Conservation (phyloP, 768 basidiomycete genomes). For the Sarcomyxa edulis region DNA sequence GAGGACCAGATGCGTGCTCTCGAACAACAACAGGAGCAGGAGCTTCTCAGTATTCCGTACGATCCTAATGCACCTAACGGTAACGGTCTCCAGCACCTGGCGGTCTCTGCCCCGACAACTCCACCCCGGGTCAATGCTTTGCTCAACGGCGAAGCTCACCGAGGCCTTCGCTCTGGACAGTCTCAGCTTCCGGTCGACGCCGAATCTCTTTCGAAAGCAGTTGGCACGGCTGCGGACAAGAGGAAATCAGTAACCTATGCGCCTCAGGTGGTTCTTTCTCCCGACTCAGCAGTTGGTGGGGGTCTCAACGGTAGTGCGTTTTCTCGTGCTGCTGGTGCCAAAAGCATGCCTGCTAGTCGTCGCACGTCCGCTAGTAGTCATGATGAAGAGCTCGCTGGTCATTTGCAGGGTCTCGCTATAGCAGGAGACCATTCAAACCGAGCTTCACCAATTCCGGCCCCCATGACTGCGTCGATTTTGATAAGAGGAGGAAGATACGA, state of each 20-base stretch:
- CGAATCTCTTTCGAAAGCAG: constrained; percentile 62
- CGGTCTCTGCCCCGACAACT: constrained; percentile 86
- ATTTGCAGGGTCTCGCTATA: constrained; percentile 68
- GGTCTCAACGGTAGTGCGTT: constrained; percentile 43
- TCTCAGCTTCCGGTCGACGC: constrained; percentile 51
- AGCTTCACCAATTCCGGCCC: constrained; percentile 50
- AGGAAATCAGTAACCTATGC: constrained; percentile 86
- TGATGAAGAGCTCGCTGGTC: constrained; percentile 75
- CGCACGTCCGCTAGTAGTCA: constrained; percentile 85
- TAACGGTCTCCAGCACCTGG: constrained; percentile 63
- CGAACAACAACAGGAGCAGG: constrained; percentile 87
- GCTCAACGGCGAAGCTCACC: constrained; percentile 54
- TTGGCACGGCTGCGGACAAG: constrained; percentile 68
- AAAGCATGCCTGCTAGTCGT: constrained; percentile 90
- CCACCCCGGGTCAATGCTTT: constrained; percentile 75
- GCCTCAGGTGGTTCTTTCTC: constrained; percentile 68
- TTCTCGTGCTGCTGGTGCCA: constrained; percentile 68
- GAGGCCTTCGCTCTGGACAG: constrained; percentile 33
- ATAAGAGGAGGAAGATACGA: constrained; percentile 46
- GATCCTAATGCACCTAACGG: constrained; percentile 42
- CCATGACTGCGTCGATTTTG: constrained; percentile 48
- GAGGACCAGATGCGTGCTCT: constrained; percentile 96
- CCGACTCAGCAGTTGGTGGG: constrained; percentile 49
- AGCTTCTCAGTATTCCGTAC: constrained; percentile 71
- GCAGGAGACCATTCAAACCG: constrained; percentile 55